A percentile compares a stretch with the other conserved stretches of the same genome.
Conservation (phyloP, 495 filamentous ascomycete species). For the Melanomma pulvis-pyrius region DNA sequence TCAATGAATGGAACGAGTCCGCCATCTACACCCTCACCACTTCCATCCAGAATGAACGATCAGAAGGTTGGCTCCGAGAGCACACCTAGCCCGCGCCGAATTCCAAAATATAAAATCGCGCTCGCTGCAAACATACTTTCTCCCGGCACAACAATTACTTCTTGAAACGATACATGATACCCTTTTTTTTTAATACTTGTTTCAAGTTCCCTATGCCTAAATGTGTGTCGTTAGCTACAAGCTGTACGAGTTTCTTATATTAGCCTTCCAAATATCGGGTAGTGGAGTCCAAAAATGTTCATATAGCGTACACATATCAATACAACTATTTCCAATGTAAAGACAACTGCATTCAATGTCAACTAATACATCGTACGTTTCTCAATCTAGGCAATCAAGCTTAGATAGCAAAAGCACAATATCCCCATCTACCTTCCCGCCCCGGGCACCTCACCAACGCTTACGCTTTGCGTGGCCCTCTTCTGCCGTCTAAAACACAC, state of each 20-base stretch:
- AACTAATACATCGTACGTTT: too few relatives aligned
- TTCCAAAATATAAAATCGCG: conserved; percentile 35
- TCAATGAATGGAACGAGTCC: conserved; percentile 2
- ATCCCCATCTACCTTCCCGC: not conserved
- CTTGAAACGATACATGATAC: not conserved
- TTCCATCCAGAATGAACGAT: not conserved
- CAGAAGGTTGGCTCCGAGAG: not conserved
- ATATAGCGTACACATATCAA: too few relatives aligned
- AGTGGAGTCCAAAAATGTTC: too few relatives aligned
- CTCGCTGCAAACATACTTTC: conserved; percentile 23
- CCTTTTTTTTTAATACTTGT: not conserved
- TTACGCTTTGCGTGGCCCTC: conserved; percentile 30
- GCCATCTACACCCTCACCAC: conserved; percentile 23
- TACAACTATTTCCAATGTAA: too few relatives aligned
- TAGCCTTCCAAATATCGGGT: too few relatives aligned
- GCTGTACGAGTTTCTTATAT: too few relatives aligned
- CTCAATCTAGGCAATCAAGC: too few relatives aligned
- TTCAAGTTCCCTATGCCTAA: not conserved
- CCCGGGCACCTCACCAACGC: not conserved
- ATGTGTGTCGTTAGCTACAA: too few relatives aligned
- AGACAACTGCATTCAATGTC: too few relatives aligned
- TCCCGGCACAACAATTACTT: not conserved
- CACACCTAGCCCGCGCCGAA: conserved; percentile 16
- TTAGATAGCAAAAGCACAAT: not conserved
- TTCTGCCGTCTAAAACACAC: conserved; percentile 43